Evolutionary conservation across 805 yeast genomes (phyloP).

Genomic region (Cephaloascus fragrans): DNA sequence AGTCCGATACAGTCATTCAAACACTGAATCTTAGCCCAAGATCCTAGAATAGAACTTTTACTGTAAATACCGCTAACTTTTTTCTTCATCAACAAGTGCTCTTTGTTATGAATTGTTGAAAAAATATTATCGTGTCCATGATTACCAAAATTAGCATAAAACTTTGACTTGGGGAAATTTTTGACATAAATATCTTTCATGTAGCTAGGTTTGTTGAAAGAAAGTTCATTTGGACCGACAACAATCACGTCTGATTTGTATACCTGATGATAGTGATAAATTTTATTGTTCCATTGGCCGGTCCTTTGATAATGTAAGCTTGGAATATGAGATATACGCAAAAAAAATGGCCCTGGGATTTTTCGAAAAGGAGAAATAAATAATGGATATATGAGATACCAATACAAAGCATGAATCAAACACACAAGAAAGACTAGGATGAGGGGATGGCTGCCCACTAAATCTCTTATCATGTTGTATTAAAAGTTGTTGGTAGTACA

Average conservation of each 20-base stretch:
- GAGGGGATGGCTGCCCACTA: no score
- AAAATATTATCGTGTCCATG: constrained; percentile 32
- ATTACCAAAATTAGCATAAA: constrained; percentile 28
- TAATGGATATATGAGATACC: constrained; percentile 20
- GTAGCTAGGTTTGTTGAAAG: constrained; percentile 24
- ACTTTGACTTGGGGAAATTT: constrained; percentile 28
- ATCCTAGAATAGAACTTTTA: not conserved
- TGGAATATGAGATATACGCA: constrained; percentile 19
- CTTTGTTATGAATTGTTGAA: constrained; percentile 23
- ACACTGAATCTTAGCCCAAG: not conserved
- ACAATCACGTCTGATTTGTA: constrained; percentile 26
- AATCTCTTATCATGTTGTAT: no score
- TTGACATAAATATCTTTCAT: constrained; percentile 26
- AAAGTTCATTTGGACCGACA: constrained; percentile 25
- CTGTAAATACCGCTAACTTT: not conserved
- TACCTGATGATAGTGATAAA: constrained; percentile 19
- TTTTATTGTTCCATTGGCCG: constrained; percentile 19
- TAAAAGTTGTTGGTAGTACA: no score
- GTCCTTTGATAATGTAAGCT: constrained; percentile 21
- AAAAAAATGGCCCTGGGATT: constrained; percentile 30
- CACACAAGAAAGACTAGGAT: no score
- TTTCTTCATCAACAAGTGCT: constrained; percentile 11
- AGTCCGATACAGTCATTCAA: not conserved
- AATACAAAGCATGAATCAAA: constrained; percentile 12
- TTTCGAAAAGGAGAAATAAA: constrained; percentile 21